Base-by-base conservation (phyloP, 192 early-diverging fungal species). In the Coemansia sp. region DNA sequence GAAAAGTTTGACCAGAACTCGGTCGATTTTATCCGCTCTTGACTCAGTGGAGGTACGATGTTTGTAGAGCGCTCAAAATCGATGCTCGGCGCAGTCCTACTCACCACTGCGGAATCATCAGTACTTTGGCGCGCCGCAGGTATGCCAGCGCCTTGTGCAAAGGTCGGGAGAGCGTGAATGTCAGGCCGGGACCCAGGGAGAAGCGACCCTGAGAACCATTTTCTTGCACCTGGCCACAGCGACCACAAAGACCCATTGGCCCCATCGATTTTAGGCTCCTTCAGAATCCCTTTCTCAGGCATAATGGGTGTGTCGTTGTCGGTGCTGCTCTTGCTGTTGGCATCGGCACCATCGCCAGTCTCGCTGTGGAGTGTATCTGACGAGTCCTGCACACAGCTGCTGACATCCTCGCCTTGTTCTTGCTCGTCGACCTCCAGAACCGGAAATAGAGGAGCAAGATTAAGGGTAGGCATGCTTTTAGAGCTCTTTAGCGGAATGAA, bases 1-100 rank as follows among this genome's bases (percentile, higher is more conserved):
- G 78, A 70, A 71, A 81, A 81, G 67, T 76, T 81, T 36, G 78
- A 67, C 78, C 78, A 81, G 52, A 81, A 81, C 67, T 81, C 78
- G n/a, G 78, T 81, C 4, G 78, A 76, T 39, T 72, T 76, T 72
- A 81, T 76, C 63, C 78, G 78, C 62, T 81, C 78, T 46, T 81
- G 78, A 62, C 78, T 81, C 48, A 81, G 65, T 21, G 78, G 78
- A 46, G 78, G 78, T 36, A 81, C 78, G 33, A 76, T 55, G 52
- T 60, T 75, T 20, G 71, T 81, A 0, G 78, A 69, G 36, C 78
- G 78, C 67, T 81, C 78, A 67, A 81, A 81, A 38, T 81, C 78
- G 35, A 81, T 35, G 56, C 78, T 81, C 12, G 78, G 78, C 4
- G 78, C 78, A 21, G 78, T 81, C 23, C 78, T 62, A 51, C 67